phyloP scores from a whole-genome alignment of 257 asterid genomes.

The Thymus mandschuricus region DNA sequence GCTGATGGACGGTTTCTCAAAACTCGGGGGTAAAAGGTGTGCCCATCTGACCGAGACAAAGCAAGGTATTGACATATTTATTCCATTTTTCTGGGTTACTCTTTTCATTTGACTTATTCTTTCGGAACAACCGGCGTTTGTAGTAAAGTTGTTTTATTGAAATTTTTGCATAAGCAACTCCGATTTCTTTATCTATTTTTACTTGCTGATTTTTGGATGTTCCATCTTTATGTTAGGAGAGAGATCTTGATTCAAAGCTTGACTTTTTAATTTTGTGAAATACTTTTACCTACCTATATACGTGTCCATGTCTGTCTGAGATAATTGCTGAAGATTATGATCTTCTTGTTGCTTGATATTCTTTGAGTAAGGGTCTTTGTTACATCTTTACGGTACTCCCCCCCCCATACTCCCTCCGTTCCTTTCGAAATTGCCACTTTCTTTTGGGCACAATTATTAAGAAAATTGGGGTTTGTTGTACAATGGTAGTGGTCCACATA shows the following conservation, averaged over 20 bases:
- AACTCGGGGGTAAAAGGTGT: conserved; percentile 73
- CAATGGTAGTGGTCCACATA: too few relatives aligned
- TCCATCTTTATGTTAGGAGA: conserved; percentile 1
- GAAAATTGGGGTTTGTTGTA: too few relatives aligned
- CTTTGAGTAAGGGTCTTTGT: neutral
- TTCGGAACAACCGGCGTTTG: conserved; percentile 15
- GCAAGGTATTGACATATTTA: conserved; percentile 52
- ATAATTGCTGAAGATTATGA: conserved; percentile 3
- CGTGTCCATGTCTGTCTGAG: conserved; percentile 9
- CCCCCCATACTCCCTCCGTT: too few relatives aligned
- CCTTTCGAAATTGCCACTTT: too few relatives aligned
- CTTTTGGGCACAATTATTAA: too few relatives aligned
- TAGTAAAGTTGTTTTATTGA: conserved; percentile 5
- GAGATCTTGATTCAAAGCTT: neutral
- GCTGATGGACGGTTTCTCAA: conserved; percentile 61
- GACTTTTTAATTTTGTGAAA: neutral
- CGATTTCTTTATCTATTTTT: neutral
- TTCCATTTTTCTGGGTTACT: conserved; percentile 20
- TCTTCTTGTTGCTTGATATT: neutral
- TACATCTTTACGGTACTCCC: neutral
- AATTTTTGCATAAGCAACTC: conserved; percentile 11
- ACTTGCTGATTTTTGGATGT: neutral
- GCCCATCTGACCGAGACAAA: conserved; percentile 57
- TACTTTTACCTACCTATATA: conserved; percentile 1
- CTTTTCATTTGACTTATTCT: conserved; percentile 1